Evolutionary conservation across 495 filamentous ascomycete species (phyloP).

Genomic region (Hyaloscypha hepaticicola): DNA sequence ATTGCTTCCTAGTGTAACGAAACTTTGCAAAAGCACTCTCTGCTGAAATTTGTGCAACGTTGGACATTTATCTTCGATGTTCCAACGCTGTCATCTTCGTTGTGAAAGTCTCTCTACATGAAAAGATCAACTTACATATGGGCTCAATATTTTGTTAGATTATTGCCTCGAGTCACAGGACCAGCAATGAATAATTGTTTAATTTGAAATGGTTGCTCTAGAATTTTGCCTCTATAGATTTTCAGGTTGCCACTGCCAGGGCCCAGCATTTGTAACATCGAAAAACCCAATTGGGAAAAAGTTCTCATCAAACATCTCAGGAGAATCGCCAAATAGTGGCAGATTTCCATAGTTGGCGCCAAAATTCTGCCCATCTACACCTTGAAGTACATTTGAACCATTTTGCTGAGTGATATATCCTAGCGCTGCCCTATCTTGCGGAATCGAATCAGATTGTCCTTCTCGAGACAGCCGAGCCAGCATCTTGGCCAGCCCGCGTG

Average conservation of each 20-base stretch:
- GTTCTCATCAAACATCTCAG: conserved; percentile 9
- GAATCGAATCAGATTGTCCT: not conserved
- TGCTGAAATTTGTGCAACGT: too few species aligned
- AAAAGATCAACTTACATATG: too few species aligned
- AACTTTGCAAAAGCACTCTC: not conserved
- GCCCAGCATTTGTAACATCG: conserved; percentile 9
- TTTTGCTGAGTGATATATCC: not conserved
- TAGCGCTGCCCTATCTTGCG: not conserved
- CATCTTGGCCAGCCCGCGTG: conserved; percentile 22
- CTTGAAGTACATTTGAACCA: not conserved
- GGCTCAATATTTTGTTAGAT: too few species aligned
- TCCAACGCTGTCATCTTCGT: too few species aligned
- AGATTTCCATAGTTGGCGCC: conserved; percentile 5
- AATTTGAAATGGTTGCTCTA: too few species aligned
- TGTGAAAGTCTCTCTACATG: too few species aligned
- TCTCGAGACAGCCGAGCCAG: conserved; percentile 9
- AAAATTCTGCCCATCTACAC: not conserved
- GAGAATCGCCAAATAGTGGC: conserved; percentile 4
- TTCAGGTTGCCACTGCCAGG: not conserved
- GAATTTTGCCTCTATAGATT: not conserved
- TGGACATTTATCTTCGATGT: too few species aligned
- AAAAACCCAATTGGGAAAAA: conserved; percentile 22
- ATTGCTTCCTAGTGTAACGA: not conserved
- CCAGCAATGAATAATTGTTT: too few species aligned
- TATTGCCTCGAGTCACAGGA: too few species aligned